Base-by-base conservation (phyloP, 179 eudicot species). In the Spergularia azorica region DNA sequence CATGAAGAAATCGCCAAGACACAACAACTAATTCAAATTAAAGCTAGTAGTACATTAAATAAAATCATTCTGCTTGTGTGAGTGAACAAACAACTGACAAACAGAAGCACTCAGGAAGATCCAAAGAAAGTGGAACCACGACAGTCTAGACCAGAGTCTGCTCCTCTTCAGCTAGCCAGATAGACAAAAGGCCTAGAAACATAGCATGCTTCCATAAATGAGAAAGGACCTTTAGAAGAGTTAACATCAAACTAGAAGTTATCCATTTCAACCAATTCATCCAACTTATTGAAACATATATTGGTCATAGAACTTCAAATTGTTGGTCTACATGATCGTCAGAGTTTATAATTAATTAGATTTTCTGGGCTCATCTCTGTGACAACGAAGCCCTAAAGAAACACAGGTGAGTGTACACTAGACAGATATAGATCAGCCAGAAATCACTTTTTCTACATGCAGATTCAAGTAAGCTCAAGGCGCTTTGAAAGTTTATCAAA, bases 11-110 rank as follows among this genome's bases (percentile, higher is more conserved):
- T n/a, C 59, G 36, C 66, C 10, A 63, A 14, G 55, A 68, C 52
- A 65, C 62, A 67, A 20, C 62, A 67, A 43, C 56, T 11, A 5
- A 79, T 48, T 76, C 57, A 79, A 65, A 50, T 76, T 43, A 73
- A 65, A 59, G 38, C 50, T 12, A 52, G 62, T 60, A 63, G n/a
- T 41, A 48, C 38, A 64, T 3, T 64, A 60, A 10, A 60, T 46
- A n/a, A 73, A 70, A 60, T 18, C 13, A 41, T 18, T 18, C 41
- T 18, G 21, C 17, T 26, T 39, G 50, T 6, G 9, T 9, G 39
- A 73, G 54, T 39, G 9, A 63, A 32, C 69, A 39, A 71, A 76
- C 61, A 36, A 59, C 50, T 21, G 15, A 58, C 51, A 71, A 4
- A 71, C 50, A 55, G 26, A 58, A 65, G 64, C 58, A 67, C 50